Evolutionary conservation across 1,284 basidiomycete species (phyloP).

Genomic region (Taiwanofungus camphoratus): DNA sequence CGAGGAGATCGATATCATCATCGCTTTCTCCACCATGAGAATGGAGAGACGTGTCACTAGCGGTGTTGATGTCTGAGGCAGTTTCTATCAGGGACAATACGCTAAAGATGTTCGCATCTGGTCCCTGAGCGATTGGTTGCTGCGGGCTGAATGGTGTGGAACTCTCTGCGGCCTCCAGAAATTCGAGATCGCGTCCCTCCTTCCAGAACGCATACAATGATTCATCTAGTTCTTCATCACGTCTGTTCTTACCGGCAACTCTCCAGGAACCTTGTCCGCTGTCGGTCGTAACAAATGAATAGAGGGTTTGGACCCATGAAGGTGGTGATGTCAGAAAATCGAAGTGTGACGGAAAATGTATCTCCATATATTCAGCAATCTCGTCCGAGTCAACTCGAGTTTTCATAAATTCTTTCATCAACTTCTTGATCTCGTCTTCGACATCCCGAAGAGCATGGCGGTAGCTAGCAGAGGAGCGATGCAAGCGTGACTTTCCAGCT

Average conservation of each 20-base stretch:
- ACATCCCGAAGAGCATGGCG: conserved; percentile 38
- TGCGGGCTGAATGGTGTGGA: not conserved
- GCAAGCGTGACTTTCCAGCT: conserved; percentile 37
- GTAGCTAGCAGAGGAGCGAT: conserved; percentile 26
- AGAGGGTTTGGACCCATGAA: conserved; percentile 31
- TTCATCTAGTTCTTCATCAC: conserved; percentile 21
- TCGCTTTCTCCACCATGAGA: conserved; percentile 1
- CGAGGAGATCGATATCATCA: conserved; percentile 6
- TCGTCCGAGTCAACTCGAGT: conserved; percentile 33
- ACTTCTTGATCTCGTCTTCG: conserved; percentile 37
- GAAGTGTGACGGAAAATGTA: conserved; percentile 38
- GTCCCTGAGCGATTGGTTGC: not conserved
- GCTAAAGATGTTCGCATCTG: not conserved
- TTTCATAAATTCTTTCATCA: conserved; percentile 40
- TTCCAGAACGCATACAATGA: conserved; percentile 44
- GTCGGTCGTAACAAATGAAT: conserved; percentile 1
- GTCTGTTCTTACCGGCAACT: conserved; percentile 15
- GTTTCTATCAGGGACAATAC: not conserved
- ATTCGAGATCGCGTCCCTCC: conserved; percentile 35
- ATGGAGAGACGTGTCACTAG: not conserved
- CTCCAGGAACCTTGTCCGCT: conserved; percentile 14
- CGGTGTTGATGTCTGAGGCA: not conserved
- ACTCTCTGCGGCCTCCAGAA: conserved; percentile 22
- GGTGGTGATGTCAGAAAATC: conserved; percentile 35
- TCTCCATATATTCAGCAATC: conserved; percentile 35